phyloP scores from a whole-genome alignment of 352 stramenopile species.

The Pilasporangium apinafurcum region DNA sequence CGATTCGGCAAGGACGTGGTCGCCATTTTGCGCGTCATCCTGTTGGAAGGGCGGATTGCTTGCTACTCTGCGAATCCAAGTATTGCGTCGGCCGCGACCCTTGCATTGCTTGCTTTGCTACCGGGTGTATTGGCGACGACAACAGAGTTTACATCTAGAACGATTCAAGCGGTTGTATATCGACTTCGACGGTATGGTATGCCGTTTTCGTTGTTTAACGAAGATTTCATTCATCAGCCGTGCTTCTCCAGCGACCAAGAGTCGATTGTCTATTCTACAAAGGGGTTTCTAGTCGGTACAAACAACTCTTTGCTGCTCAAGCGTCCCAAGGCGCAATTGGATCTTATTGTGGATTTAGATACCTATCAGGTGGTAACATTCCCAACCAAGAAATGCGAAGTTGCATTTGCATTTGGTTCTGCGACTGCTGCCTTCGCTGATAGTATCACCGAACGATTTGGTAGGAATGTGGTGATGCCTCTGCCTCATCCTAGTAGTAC shows the following conservation, averaged over 20 bases:
- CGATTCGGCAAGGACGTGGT: conserved; percentile 54
- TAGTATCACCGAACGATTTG: conserved; percentile 21
- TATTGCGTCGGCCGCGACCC: conserved; percentile 37
- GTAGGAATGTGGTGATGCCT: conserved; percentile 8
- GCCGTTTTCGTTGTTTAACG: conserved; percentile 27
- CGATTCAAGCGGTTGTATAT: conserved; percentile 36
- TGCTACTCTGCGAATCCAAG: conserved; percentile 63
- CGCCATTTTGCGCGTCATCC: conserved; percentile 53
- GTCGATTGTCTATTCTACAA: conserved; percentile 14
- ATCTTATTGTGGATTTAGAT: conserved; percentile 66
- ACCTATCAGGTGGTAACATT: conserved; percentile 37
- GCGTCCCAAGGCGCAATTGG: conserved; percentile 28
- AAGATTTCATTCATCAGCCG: conserved; percentile 39
- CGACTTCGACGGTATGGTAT: conserved; percentile 32
- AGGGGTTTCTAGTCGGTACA: conserved; percentile 48
- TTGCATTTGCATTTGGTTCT: conserved; percentile 42
- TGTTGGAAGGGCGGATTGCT: conserved; percentile 72
- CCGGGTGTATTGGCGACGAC: conserved; percentile 30
- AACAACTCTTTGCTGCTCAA: conserved; percentile 51
- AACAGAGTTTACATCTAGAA: conserved; percentile 25
- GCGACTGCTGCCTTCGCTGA: conserved; percentile 26
- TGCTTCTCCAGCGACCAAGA: conserved; percentile 33
- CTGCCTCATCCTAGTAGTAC: background rate
- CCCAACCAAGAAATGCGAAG: conserved; percentile 38
- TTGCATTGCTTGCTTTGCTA: conserved; percentile 48